Evolutionary conservation across 495 filamentous ascomycete genomes (phyloP), one percentile per base, ranked within the genome.

Genomic region (Penicillium dipodomyicola): DNA sequence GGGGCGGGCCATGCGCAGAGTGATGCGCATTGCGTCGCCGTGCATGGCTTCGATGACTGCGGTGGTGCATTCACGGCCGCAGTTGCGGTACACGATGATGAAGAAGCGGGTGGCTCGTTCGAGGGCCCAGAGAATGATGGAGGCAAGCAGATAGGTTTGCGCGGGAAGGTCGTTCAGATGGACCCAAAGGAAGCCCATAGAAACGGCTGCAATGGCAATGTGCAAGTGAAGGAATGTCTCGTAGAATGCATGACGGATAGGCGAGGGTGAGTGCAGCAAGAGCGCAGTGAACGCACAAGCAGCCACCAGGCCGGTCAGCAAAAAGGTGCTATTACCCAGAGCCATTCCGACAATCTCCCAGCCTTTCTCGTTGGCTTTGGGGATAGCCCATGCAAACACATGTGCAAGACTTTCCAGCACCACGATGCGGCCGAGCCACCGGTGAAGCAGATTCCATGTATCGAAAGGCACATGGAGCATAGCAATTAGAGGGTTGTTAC

Each of bases 211-310:
- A 14, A 92, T 68, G 23, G 83, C 74, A 59, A 95, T 89, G 70
- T 98, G 94, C 22, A 87, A 63, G 60, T 89, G 85, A 54, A 97
- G 77, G 74, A 97, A 98, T 0, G 87, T 90, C 72, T 97, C 95
- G 71, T 98, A 97, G 72, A 96, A 96, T 17, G 93, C 92, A 70
- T 96, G 93, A 35, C 94, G 84, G 42, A 98, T 63, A 4, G 89
- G 82, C 1, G 90, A 90, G 12, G 86, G 76, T 27, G 92, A 87
- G 45, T 82, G 80, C 25, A 87, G 57, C 32, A 91, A 63, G 55
- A 92, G 72, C 14, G 80, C 81, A 15, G 83, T 65, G 14, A 82
- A 80, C 7, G 77, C 82, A 42, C 53, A 58, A 10, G 72, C 65
- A 44, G 70, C 73, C 53, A 84, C 69, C 43, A 84, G 65, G 6